Evolutionary conservation across 371 early-diverging fungal species (phyloP).

Genomic region (Rhizopus arrhizus): DNA sequence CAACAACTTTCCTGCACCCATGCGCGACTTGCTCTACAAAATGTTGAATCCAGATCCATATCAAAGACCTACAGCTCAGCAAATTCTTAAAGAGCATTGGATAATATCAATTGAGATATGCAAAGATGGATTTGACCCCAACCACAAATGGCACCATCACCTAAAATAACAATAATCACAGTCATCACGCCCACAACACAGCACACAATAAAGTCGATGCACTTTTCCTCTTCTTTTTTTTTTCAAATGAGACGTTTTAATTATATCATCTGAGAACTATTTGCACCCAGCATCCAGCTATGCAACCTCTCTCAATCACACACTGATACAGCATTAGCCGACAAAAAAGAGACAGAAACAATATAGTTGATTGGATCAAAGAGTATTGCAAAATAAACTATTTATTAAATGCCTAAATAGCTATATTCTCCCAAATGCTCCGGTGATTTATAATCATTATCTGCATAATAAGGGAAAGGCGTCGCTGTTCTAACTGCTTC

Average conservation of each 20-base stretch:
- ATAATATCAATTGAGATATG: conserved; percentile 62
- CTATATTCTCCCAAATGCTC: conserved; percentile 55
- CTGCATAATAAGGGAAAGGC: conserved; percentile 51
- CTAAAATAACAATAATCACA: conserved; percentile 1
- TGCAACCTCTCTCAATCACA: too few species aligned
- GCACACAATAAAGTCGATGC: too few species aligned
- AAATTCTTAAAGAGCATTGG: conserved; percentile 66
- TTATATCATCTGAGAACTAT: too few species aligned
- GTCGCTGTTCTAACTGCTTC: conserved; percentile 49
- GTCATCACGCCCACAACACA: too few species aligned
- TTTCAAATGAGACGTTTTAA: too few species aligned
- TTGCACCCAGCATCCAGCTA: too few species aligned
- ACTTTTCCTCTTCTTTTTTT: too few species aligned
- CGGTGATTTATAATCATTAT: conserved; percentile 51
- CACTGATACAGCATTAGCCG: not conserved
- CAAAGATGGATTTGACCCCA: conserved; percentile 24
- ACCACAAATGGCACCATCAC: conserved; percentile 24
- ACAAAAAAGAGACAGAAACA: not conserved
- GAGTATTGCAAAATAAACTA: too few species aligned
- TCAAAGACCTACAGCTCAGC: conserved; percentile 64
- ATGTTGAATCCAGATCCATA: conserved; percentile 82
- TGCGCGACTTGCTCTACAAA: conserved; percentile 63
- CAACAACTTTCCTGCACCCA: conserved; percentile 54
- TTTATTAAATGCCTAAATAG: conserved; percentile 45
- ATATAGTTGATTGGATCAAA: too few species aligned